phyloP scores from a whole-genome alignment of 805 yeast genomes.

The Candida bentonensis region DNA sequence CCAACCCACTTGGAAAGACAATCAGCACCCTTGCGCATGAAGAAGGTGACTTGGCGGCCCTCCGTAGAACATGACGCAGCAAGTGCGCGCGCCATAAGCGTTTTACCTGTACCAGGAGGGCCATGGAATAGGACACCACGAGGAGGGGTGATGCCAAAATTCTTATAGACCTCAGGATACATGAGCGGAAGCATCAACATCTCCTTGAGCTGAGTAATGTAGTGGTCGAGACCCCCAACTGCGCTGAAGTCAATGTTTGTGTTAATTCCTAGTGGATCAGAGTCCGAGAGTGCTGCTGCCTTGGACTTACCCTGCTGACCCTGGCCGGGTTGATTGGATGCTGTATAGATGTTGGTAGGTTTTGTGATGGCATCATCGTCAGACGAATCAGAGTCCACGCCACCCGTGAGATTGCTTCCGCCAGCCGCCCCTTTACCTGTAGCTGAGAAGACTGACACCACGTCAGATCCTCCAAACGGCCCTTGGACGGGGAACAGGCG shows the following conservation, averaged over 20 bases:
- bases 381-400: conserved; percentile 22
- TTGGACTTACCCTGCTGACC: conserved; percentile 8
- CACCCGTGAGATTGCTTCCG: conserved; percentile 19
- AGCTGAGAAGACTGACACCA: conserved; percentile 48
- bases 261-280: conserved; percentile 86
- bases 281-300: conserved; percentile 45
- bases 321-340: neutral
- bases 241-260: conserved; percentile 72
- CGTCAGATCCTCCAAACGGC: conserved; percentile 96
- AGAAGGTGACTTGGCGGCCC: conserved; percentile 77
- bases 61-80: conserved; percentile 90
- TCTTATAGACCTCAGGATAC: conserved; percentile 86
- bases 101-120: conserved; percentile 98
- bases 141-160: conserved; percentile 88
- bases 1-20: conserved; percentile 98
- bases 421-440: conserved; percentile 36
- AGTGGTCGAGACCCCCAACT: conserved; percentile 85
- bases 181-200: conserved; percentile 90
- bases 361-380: conserved; percentile 15
- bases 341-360: conserved; percentile 23
- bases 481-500: conserved; percentile 88
- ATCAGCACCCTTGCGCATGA: conserved; percentile 98
- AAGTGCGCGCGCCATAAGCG: conserved; percentile 91
- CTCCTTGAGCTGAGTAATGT: conserved; percentile 85
- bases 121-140: conserved; percentile 96